phyloP scores from a whole-genome alignment of 2,329 filamentous ascomycete genomes.

The Colletotrichum orbiculare region DNA sequence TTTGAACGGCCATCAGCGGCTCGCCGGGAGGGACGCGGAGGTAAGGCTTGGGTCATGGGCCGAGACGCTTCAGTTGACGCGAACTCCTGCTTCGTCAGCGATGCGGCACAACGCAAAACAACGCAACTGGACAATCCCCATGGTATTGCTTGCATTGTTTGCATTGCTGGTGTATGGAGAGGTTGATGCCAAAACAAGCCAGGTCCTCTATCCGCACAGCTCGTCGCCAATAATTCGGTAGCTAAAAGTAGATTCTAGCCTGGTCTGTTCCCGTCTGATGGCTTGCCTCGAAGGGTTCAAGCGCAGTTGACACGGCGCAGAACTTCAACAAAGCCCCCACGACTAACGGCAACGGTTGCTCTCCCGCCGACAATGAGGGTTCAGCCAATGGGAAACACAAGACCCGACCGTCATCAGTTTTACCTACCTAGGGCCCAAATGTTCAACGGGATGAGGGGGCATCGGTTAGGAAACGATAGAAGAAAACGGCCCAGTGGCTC shows the following conservation, averaged over 20 bases:
- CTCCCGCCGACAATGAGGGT: slow-evolving; percentile 4
- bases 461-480: neutral
- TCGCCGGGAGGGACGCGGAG: neutral
- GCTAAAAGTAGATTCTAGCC: slow-evolving; percentile 16
- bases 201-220: neutral
- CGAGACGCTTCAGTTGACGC: too few relatives aligned
- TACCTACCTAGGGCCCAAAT: too few relatives aligned
- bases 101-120: too few relatives aligned
- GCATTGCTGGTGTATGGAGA: neutral
- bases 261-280: slow-evolving; percentile 19
- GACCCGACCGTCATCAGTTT: too few relatives aligned
- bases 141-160: neutral
- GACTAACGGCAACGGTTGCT: neutral
- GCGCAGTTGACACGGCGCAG: slow-evolving; percentile 11
- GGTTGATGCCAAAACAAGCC: neutral
- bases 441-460: slow-evolving; percentile 15
- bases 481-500: neutral
- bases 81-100: too few relatives aligned
- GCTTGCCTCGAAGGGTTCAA: slow-evolving; percentile 20
- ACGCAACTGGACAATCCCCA: too few relatives aligned
- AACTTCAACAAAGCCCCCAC: slow-evolving; percentile 19
- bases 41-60: too few relatives aligned
- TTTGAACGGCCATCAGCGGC: slow-evolving; percentile 13
- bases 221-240: neutral
- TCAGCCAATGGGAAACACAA: slow-evolving; percentile 1